Conservation (phyloP, 2,329 filamentous ascomycete species). For the Aspergillus unguis region DNA sequence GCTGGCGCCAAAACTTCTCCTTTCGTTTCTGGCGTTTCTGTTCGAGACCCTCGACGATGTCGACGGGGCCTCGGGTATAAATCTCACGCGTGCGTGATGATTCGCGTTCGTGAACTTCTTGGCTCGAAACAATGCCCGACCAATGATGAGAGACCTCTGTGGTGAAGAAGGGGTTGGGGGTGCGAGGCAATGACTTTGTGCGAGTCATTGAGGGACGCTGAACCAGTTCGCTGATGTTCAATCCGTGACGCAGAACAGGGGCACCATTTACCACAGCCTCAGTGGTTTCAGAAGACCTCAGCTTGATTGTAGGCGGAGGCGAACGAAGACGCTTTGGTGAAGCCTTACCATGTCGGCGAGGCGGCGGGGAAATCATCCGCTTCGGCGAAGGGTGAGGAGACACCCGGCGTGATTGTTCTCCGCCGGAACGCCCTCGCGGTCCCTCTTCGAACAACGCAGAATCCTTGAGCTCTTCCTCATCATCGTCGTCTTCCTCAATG, state of each 20-base stretch:
- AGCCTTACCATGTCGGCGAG: slow-evolving; percentile 47
- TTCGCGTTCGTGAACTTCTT: slow-evolving; percentile 34
- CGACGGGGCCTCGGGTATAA: slow-evolving; percentile 87
- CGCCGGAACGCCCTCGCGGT: slow-evolving; percentile 42
- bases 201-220: slow-evolving; percentile 66
- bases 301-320: slow-evolving; percentile 60
- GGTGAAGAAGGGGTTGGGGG: slow-evolving; percentile 65
- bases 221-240: slow-evolving; percentile 53
- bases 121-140: slow-evolving; percentile 34
- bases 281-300: slow-evolving; percentile 48
- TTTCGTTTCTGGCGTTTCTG: slow-evolving; percentile 88
- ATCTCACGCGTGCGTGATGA: slow-evolving; percentile 47
- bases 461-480: slow-evolving; percentile 59
- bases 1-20: slow-evolving; percentile 88
- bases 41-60: slow-evolving; percentile 95
- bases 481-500: slow-evolving; percentile 78
- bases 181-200: slow-evolving; percentile 83
- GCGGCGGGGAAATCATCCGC: slow-evolving; percentile 54
- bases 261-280: slow-evolving; percentile 35
- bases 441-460: slow-evolving; percentile 50
- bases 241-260: slow-evolving; percentile 47
- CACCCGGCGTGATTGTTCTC: slow-evolving; percentile 48
- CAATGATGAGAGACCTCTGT: slow-evolving; percentile 31
- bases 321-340: slow-evolving; percentile 70
- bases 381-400: slow-evolving; percentile 60